Base-by-base conservation (phyloP, 1,284 basidiomycete species). In the Cryptococcus sp. region DNA sequence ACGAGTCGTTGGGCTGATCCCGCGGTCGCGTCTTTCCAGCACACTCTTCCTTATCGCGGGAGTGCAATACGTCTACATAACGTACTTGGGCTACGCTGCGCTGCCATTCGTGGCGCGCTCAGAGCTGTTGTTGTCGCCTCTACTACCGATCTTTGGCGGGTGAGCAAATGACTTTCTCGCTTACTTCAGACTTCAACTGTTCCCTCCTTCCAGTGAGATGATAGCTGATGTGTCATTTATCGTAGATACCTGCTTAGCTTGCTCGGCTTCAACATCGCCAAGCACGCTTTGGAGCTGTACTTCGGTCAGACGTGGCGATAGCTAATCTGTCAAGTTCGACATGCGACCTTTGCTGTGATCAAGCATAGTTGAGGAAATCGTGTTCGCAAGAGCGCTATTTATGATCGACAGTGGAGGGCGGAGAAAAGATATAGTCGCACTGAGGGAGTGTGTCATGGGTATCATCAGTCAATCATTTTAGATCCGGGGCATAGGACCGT, bases 101-200 rank as follows among this genome's bases (percentile, higher is more conserved):
- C 81, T 96, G n/a, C 93, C 93, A 1, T 96, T 95, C 79, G 83
- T 96, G 54, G 85, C 91, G 60, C 87, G 91, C 25, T 86, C 89
- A 20, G 90, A 94, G 74, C 80, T 96, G 46, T 83, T 96, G 49
- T 83, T 96, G 19, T 86, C 91, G 15, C 93, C 93, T 0, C 79
- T 95, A 45, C 81, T 94, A 20, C 89, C 93, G 6, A 80, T 94
- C 40, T 88, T 93, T 65, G 87, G 83, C 34, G 87, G 86, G 52
- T 74, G 53, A 59, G 69, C 45, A 16, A n/a, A 39, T 22, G 16
- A 15, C 20, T 23, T 2, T 22, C 38, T 10, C 15, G n/a, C n/a
- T n/a, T n/a, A n/a, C n/a, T n/a, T 47, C 44, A 19, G 19, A n/a
- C 13, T 40, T 22, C 7, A 19, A 1, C 22, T 44, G 41, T 7